Percentiles rank a stretch among this genome's conserved stretches.
These are phyloP conservation scores for Lagenaria siceraria DNA, from an alignment of 306 rosid species.

Conservation along the genomic window DNA sequence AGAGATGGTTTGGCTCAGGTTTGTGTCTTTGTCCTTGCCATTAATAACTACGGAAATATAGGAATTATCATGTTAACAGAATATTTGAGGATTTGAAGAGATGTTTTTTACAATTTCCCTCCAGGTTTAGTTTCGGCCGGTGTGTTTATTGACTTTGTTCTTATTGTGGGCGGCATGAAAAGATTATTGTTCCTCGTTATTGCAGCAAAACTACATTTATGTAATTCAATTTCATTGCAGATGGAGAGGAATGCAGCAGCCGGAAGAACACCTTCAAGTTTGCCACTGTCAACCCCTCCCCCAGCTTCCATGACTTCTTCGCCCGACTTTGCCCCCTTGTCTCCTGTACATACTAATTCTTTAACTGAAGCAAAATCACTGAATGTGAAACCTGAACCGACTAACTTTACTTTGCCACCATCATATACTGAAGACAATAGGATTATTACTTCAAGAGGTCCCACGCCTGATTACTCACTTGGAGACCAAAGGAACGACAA, in stretches of 20 bases:
- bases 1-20: constrained; percentile 99
- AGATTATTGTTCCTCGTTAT: not conserved
- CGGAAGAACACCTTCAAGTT: constrained; percentile 89
- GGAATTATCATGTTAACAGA: not conserved
- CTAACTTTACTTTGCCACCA: constrained; percentile 65
- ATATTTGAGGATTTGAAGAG: not conserved
- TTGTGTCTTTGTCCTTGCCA: not conserved
- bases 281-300: constrained; percentile 95
- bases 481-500: constrained; percentile 72
- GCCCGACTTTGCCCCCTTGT: constrained; percentile 80
- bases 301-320: constrained; percentile 74
- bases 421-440: constrained; percentile 75
- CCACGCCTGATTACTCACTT: constrained; percentile 44
- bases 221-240: constrained; percentile 30
- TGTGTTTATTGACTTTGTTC: not conserved
- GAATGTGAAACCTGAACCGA: constrained; percentile 61
- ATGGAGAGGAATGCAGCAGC: constrained; percentile 99
- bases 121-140: not conserved
- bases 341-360: constrained; percentile 77
- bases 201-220: not conserved
- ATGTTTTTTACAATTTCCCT: not conserved
- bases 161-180: not conserved
- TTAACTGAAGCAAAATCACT: constrained; percentile 49
- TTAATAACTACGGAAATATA: not conserved
- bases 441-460: constrained; percentile 48